Conservation (phyloP, 2,329 filamentous ascomycete genomes). For the Blastomyces parvus region DNA sequence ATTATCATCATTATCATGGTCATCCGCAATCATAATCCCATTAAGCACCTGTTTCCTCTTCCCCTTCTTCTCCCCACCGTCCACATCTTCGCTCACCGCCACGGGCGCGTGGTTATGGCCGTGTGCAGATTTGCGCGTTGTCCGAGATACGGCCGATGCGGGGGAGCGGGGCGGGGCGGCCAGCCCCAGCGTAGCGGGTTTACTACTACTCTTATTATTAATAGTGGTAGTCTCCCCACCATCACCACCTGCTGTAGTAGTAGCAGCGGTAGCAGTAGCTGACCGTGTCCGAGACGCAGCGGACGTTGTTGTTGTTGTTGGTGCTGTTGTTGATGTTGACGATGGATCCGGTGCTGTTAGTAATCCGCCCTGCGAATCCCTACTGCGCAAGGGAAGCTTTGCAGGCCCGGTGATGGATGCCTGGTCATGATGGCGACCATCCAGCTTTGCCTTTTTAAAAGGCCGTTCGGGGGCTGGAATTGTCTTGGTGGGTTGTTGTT, state of each 20-base stretch:
- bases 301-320: background rate
- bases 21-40: background rate
- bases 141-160: constrained; percentile 16
- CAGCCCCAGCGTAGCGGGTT: background rate
- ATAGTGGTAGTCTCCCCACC: too few species aligned
- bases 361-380: constrained; percentile 24
- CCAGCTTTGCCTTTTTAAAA: constrained; percentile 14
- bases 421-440: constrained; percentile 13
- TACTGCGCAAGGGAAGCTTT: constrained; percentile 18
- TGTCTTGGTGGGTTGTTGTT: constrained; percentile 2
- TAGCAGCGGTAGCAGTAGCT: background rate
- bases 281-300: constrained; percentile 9
- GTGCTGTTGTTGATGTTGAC: background rate
- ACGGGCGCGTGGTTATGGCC: constrained; percentile 4
- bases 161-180: background rate
- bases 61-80: background rate
- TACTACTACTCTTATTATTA: background rate
- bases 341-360: constrained; percentile 14
- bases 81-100: constrained; percentile 10
- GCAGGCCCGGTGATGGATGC: constrained; percentile 14
- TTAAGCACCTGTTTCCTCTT: background rate
- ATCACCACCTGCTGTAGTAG: background rate
- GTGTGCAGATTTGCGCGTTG: constrained; percentile 13
- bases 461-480: constrained; percentile 10
- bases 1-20: background rate